Evolutionary conservation across 129 eudicot genomes (phyloP), one percentile per base, ranked within the genome.

Genomic region (sunflower (Helianthus annuus)): DNA sequence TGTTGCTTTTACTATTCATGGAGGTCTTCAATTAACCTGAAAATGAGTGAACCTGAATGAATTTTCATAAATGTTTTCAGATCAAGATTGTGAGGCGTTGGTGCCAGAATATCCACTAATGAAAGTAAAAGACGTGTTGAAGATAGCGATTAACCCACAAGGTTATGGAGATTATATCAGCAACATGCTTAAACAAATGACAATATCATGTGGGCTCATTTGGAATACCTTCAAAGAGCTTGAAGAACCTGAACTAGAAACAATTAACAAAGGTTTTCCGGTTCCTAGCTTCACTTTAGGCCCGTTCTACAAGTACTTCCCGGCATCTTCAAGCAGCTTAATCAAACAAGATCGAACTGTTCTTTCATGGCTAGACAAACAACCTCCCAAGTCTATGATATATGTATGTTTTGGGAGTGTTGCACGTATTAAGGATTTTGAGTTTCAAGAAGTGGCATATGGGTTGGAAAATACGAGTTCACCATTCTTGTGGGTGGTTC

Each of bases 371-470:
- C 68, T 83, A 62, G 75, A 83, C 68, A 51, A 29, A 14, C 87
- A 79, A 52, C 29, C 71, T 55, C 82, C 84, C 2, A 72, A 76
- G 4, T 38, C 42, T 4, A 5, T 38, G 6, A 7, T 38, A 38
- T 38, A 38, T 38, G 42, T 38, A 4, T 2, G 92, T 44, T 87
- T 87, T 36, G 93, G 93, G 9, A 87, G 84, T 34, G 62, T 77
- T 11, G 87, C 78, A 19, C 53, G 63, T 0, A 70, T 87, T 1
- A 69, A 68, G 1, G 65, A 68, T 22, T 9, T 39, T 0, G 80
- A 79, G 0, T 79, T 84, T 48, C 13, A 68, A 36, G 93, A 87
- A 69, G 54, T 83, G 71, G 84, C 84, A 40, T 57, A 78, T 78
- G 88, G 84, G 13, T 78, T 83, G 53, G 80, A 67, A 5, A 67